Evolutionary conservation across 768 basidiomycete genomes (phyloP).

Genomic region (Leccinum olivaceopallidum): DNA sequence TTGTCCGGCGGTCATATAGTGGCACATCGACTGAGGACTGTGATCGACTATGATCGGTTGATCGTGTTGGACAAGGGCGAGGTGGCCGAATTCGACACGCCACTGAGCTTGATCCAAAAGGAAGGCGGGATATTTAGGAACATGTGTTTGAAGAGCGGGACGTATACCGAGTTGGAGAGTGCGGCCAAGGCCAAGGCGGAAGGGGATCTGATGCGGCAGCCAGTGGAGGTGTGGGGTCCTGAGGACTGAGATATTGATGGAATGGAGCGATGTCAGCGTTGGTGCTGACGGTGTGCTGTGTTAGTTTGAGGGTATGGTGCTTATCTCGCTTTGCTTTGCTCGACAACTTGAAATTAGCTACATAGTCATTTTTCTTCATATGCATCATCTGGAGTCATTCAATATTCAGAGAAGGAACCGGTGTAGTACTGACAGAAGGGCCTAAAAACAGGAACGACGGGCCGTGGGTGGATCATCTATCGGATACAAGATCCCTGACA

Average conservation of each 20-base stretch:
- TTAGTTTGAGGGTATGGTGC: too few relatives aligned
- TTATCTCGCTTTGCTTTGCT: too few relatives aligned
- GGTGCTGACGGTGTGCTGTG: too few relatives aligned
- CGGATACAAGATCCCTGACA: too few relatives aligned
- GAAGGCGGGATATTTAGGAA: conserved; percentile 63
- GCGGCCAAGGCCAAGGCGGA: conserved; percentile 48
- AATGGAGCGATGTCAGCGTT: too few relatives aligned
- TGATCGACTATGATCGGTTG: conserved; percentile 80
- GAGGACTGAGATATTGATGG: background rate
- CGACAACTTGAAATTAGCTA: too few relatives aligned
- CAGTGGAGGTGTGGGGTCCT: background rate
- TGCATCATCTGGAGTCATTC: too few relatives aligned
- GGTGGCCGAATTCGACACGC: conserved; percentile 68
- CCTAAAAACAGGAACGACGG: too few relatives aligned
- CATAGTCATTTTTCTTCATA: too few relatives aligned
- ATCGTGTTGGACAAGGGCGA: conserved; percentile 65
- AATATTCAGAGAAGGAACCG: too few relatives aligned
- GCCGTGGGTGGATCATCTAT: too few relatives aligned
- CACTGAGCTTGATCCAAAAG: conserved; percentile 62
- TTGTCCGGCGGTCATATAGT: conserved; percentile 31
- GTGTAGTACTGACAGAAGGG: too few relatives aligned
- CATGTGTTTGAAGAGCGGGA: conserved; percentile 74
- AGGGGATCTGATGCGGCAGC: conserved; percentile 6
- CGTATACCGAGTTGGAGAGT: conserved; percentile 58
- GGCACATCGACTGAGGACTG: conserved; percentile 73